Percentiles rank a stretch among this genome's conserved stretches.
phyloP scores from a whole-genome alignment of 176 grass and related monocot genomes.

The Zea luxurians region DNA sequence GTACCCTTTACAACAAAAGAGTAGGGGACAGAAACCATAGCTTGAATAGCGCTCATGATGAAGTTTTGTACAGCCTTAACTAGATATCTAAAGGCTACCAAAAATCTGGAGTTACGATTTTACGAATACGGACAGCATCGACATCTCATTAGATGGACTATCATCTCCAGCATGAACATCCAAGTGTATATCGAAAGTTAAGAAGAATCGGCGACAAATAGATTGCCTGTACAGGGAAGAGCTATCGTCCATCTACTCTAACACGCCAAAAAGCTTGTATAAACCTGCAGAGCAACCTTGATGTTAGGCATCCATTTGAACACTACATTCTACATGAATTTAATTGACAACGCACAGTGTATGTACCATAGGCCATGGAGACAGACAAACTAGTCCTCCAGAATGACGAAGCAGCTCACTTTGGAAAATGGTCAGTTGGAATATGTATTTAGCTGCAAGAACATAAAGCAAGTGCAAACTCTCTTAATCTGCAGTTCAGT shows the following conservation, averaged over 20 bases:
- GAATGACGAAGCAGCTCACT: slow-evolving; percentile 37
- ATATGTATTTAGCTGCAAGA: slow-evolving; percentile 42
- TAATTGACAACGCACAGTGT: slow-evolving; percentile 3
- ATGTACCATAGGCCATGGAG: slow-evolving; percentile 32
- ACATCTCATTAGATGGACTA: slow-evolving; percentile 21
- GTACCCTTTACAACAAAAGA: slow-evolving; percentile 27
- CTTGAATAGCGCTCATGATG: slow-evolving; percentile 19
- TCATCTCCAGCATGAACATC: slow-evolving; percentile 31
- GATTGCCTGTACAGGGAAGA: slow-evolving; percentile 52
- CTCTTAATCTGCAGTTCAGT: slow-evolving; percentile 1
- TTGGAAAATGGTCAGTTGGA: slow-evolving; percentile 12
- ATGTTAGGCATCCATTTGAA: slow-evolving; percentile 14
- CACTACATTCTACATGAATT: background rate
- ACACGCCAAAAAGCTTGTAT: slow-evolving; percentile 12
- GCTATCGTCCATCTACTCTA: slow-evolving; percentile 53
- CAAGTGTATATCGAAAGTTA: slow-evolving; percentile 43
- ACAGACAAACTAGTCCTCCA: slow-evolving; percentile 24
- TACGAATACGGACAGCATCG: slow-evolving; percentile 30
- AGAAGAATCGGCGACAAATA: slow-evolving; percentile 37
- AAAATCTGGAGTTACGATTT: slow-evolving; percentile 41
- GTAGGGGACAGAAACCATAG: slow-evolving; percentile 5
- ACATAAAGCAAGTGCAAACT: background rate
- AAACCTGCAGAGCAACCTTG: slow-evolving; percentile 33
- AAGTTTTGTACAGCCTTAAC: slow-evolving; percentile 36
- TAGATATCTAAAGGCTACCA: slow-evolving; percentile 46